A percentile compares a stretch with the other conserved stretches of the same genome.
These are phyloP conservation scores for Mimosa pudica DNA, from an alignment of 306 rosid genomes.

Conservation along the genomic window DNA sequence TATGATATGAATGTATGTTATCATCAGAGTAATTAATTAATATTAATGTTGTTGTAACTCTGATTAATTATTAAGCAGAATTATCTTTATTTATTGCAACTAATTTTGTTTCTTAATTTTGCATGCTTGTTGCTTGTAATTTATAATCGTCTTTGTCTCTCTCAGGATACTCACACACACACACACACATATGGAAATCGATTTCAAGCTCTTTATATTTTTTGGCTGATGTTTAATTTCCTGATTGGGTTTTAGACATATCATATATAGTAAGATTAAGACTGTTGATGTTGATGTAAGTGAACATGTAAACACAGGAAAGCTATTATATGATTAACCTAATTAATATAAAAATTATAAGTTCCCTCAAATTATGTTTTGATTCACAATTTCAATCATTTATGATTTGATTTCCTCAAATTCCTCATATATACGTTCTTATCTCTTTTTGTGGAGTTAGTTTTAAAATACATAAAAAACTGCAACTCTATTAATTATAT, in stretches of 20 bases:
- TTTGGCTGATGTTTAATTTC: not conserved
- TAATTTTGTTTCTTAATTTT: not conserved
- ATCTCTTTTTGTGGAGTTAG: not conserved
- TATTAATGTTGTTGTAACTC: not conserved
- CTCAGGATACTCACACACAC: not conserved
- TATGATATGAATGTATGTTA: no score
- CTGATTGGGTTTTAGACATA: not conserved
- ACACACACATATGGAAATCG: not conserved
- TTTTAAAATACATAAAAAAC: not conserved
- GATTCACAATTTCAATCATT: not conserved
- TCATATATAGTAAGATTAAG: not conserved
- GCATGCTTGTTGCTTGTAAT: constrained; percentile 34
- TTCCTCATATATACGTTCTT: no score
- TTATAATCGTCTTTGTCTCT: constrained; percentile 7
- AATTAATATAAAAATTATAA: not conserved
- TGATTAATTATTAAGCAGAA: not conserved
- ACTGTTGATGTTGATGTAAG: not conserved
- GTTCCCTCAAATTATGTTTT: not conserved
- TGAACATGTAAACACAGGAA: not conserved
- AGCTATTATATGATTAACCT: not conserved
- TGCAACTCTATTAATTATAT: not conserved
- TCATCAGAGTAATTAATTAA: no score
- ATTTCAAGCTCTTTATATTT: not conserved
- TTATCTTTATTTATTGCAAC: not conserved
- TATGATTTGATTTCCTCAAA: no score